Evolutionary conservation across 176 grass and related monocot species (phyloP).

Genomic region (Oryza officinalis): DNA sequence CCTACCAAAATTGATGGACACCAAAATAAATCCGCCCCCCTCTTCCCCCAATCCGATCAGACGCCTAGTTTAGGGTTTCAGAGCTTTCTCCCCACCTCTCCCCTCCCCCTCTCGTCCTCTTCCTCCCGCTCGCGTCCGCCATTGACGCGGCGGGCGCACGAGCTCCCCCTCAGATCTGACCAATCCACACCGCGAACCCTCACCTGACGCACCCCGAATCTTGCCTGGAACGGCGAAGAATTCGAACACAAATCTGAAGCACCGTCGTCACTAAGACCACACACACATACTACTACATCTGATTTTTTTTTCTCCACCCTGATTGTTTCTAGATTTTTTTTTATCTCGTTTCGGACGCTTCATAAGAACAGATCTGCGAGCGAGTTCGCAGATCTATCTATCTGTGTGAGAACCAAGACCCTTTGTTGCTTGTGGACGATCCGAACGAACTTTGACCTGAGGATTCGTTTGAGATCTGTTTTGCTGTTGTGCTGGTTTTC

Average conservation of each 20-base stretch:
- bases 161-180: slow-evolving; percentile 42
- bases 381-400: slow-evolving; percentile 39
- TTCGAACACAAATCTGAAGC: slow-evolving; percentile 45
- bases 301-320: not conserved
- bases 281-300: slow-evolving; percentile 16
- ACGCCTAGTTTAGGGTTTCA: slow-evolving; percentile 41
- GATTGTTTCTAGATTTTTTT: slow-evolving; percentile 2
- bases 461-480: slow-evolving; percentile 38
- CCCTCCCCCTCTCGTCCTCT: not conserved
- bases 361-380: slow-evolving; percentile 60
- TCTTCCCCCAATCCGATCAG: slow-evolving; percentile 10
- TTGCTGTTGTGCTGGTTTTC: slow-evolving; percentile 47
- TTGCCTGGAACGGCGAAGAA: slow-evolving; percentile 40
- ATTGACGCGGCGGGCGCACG: slow-evolving; percentile 44
- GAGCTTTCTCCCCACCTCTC: not conserved
- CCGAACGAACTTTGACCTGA: slow-evolving; percentile 48
- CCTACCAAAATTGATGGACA: slow-evolving; percentile 28
- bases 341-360: slow-evolving; percentile 47
- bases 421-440: slow-evolving; percentile 34
- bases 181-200: slow-evolving; percentile 32
- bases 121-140: slow-evolving; percentile 32
- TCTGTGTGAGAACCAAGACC: slow-evolving; percentile 33
- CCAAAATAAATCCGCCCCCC: slow-evolving; percentile 30
- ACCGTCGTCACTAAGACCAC: slow-evolving; percentile 38
- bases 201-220: slow-evolving; percentile 33